Base-by-base conservation (phyloP, 148 eudicot genomes). In the Spergularia bocconei region DNA sequence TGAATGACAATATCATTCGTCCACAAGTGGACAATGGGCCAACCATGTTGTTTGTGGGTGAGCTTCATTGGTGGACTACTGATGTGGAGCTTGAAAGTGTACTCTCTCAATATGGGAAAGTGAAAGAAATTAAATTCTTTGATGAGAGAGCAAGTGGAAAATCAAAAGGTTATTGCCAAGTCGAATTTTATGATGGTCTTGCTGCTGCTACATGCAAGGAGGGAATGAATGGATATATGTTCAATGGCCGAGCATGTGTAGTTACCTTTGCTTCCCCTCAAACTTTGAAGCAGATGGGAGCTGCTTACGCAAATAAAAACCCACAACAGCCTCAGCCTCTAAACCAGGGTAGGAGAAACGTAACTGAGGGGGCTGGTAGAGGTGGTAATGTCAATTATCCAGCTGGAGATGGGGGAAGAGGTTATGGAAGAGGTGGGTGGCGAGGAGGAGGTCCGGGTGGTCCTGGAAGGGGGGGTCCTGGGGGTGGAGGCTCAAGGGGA, bases 11-110 rank as follows among this genome's bases (percentile, higher is more conserved):
- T 76, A 81, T 76, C 52, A 66, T 80, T 58, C 80, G 92, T 63
- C 89, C 93, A 66, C 73, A 84, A 56, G 64, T 81, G 54, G 96
- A 89, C 53, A 91, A 88, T 79, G 98, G 98, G 51, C 83, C 87
- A 9, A 93, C 97, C 60, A 91, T 85, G 86, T 80, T 93, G 71
- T 94, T 88, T 87, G 98, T 94, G 67, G 98, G 98, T 54, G 97
- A 94, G 63, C 85, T 94, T 71, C 98, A 94, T 76, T 94, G 98
- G 98, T 94, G 98, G 98, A 94, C 98, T 57, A 94, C 98, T 0
- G 98, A 94, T 86, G 91, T 89, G 20, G 98, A 94, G 77, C 77
- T 94, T 20, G 98, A 94, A 83, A 83, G 82, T 77, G 93, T 80
- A 62, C 82, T 91, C n/a, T 80, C 88, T 39, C 90, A 90, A 41